Conservation (phyloP, 2,329 filamentous ascomycete genomes). For the Westerdykella ornata region DNA sequence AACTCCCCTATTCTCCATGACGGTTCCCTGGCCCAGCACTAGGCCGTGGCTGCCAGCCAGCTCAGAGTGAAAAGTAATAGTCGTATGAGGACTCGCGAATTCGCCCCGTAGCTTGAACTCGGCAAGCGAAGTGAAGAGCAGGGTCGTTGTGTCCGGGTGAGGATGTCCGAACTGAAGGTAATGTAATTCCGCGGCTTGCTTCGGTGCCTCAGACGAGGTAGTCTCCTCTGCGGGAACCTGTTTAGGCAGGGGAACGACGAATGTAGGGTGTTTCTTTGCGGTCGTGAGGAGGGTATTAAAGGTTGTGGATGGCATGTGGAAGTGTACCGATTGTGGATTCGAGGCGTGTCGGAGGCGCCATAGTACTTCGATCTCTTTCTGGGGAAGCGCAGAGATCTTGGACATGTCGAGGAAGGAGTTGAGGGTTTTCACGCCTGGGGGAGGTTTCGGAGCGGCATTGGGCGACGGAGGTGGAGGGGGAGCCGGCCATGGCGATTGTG, state of each 20-base stretch:
- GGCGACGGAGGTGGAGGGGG: slow-evolving; percentile 26
- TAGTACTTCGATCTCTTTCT: slow-evolving; percentile 75
- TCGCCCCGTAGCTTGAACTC: slow-evolving; percentile 89
- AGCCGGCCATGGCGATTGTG: slow-evolving; percentile 20
- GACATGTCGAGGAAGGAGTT: slow-evolving; percentile 68
- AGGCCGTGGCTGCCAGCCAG: slow-evolving; percentile 65
- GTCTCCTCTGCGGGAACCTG: slow-evolving; percentile 32
- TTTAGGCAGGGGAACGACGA: slow-evolving; percentile 81
- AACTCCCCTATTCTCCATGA: slow-evolving; percentile 70
- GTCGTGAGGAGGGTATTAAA: slow-evolving; percentile 65
- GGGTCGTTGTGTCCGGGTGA: slow-evolving; percentile 48
- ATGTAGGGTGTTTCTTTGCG: slow-evolving; percentile 73
- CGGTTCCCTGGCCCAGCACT: slow-evolving; percentile 77
- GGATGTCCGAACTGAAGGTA: slow-evolving; percentile 97
- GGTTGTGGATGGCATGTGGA: slow-evolving; percentile 65
- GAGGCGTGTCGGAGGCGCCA: slow-evolving; percentile 84
- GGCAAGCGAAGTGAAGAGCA: slow-evolving; percentile 89
- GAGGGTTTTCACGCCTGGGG: slow-evolving; percentile 56
- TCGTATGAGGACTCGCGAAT: slow-evolving; percentile 87
- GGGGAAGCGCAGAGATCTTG: slow-evolving; percentile 66
- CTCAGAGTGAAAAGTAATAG: slow-evolving; percentile 85
- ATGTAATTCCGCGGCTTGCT: slow-evolving; percentile 79
- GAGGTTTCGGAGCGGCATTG: slow-evolving; percentile 22
- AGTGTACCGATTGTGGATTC: slow-evolving; percentile 71
- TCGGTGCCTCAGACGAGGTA: slow-evolving; percentile 10